Conservation (phyloP, 305 asterid species). For the Fraxinus baroniana region DNA sequence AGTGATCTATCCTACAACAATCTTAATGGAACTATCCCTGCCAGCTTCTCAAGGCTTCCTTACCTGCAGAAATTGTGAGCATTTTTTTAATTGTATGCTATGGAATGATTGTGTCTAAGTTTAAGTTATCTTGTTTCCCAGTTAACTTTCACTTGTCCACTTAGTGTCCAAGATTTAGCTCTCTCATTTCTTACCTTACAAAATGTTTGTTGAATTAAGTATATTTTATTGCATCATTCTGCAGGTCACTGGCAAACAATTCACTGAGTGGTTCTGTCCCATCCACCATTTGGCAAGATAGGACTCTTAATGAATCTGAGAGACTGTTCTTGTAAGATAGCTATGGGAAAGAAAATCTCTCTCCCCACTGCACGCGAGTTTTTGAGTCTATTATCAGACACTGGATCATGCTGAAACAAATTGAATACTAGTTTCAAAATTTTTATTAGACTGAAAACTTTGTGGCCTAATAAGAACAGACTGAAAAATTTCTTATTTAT, state of each 20-base stretch:
- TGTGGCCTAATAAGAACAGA: background rate
- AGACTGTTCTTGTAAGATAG: slow-evolving; percentile 66
- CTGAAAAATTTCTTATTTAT: slow-evolving; percentile 1
- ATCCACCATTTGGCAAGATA: slow-evolving; percentile 73
- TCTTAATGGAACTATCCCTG: slow-evolving; percentile 76
- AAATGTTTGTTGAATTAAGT: background rate
- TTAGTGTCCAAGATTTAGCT: background rate
- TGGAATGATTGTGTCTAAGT: slow-evolving; percentile 11
- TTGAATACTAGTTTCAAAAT: background rate
- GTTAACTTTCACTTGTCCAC: background rate
- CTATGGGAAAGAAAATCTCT: slow-evolving; percentile 7
- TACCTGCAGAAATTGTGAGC: slow-evolving; percentile 80
- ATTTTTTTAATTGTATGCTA: slow-evolving; percentile 7
- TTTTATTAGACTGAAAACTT: background rate
- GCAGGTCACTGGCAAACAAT: slow-evolving; percentile 83
- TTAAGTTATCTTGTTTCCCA: background rate
- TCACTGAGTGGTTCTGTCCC: slow-evolving; percentile 78
- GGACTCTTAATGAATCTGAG: slow-evolving; percentile 59
- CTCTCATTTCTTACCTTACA: background rate
- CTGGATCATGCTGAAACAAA: background rate
- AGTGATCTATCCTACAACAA: slow-evolving; percentile 79
- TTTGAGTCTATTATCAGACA: background rate
- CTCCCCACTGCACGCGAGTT: background rate
- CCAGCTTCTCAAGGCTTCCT: slow-evolving; percentile 77
- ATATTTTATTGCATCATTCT: slow-evolving; percentile 20